Conservation (phyloP, 345 rosid genomes). For the Eucalyptus lansdowneana region DNA sequence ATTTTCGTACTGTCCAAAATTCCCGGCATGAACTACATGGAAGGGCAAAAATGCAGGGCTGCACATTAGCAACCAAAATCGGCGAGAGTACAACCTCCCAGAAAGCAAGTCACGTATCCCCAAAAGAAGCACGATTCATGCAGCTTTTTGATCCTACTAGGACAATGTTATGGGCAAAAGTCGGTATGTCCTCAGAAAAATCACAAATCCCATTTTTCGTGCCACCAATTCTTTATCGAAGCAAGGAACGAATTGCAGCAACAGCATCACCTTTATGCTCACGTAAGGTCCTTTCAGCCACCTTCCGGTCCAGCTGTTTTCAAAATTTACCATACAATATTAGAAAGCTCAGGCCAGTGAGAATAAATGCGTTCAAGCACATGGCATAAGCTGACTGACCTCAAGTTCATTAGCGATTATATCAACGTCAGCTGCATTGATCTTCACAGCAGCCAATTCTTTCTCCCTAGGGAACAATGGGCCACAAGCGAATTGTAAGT, state of each 20-base stretch:
- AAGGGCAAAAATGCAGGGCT: not conserved
- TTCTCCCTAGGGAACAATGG: slow-evolving; percentile 47
- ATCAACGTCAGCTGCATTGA: slow-evolving; percentile 83
- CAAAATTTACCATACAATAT: not conserved
- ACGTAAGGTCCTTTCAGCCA: slow-evolving; percentile 85
- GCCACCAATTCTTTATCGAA: slow-evolving; percentile 14
- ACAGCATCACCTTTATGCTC: slow-evolving; percentile 98
- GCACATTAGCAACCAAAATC: not conserved
- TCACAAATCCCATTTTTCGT: not conserved
- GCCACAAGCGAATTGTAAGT: not conserved
- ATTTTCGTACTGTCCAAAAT: not conserved
- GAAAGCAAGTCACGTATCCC: not conserved
- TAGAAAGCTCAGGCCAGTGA: not conserved
- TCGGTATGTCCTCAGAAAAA: not conserved
- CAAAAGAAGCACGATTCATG: not conserved
- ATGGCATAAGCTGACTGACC: slow-evolving; percentile 21
- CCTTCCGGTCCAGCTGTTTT: slow-evolving; percentile 68
- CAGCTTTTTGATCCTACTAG: not conserved
- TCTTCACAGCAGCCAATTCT: slow-evolving; percentile 94
- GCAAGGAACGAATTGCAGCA: slow-evolving; percentile 77
- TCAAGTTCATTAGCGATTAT: slow-evolving; percentile 87
- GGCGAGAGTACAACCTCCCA: not conserved
- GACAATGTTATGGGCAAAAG: not conserved
- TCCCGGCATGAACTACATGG: not conserved
- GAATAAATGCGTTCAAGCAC: not conserved